phyloP scores from a whole-genome alignment of 2,329 filamentous ascomycete species.

The Diplodia sapinea region DNA sequence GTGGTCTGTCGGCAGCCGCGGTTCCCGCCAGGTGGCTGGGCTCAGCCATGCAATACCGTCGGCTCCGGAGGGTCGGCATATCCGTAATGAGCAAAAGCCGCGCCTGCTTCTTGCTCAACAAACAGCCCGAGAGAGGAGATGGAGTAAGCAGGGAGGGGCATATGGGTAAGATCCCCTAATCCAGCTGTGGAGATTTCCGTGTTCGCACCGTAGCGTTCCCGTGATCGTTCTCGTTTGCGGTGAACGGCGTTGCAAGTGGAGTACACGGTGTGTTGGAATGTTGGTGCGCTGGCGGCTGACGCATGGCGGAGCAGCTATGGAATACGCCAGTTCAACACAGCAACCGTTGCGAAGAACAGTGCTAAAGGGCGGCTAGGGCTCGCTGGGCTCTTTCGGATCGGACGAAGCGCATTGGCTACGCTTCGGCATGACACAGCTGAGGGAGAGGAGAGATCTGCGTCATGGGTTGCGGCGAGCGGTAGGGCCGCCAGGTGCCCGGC shows the following conservation, averaged over 20 bases:
- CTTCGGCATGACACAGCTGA: background rate
- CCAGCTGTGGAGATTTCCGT: background rate
- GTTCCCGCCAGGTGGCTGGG: background rate
- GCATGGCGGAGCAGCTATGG: background rate
- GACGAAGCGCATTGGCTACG: background rate
- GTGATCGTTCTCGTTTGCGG: background rate
- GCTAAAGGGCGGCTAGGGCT: background rate
- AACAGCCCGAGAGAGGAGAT: background rate
- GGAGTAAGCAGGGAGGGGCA: background rate
- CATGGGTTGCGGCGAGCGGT: constrained; percentile 1
- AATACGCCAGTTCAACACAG: constrained; percentile 9
- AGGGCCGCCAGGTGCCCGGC: background rate
- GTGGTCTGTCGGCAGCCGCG: background rate
- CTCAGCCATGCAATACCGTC: background rate
- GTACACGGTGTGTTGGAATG: background rate
- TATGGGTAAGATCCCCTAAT: constrained; percentile 2
- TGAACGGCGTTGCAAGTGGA: background rate
- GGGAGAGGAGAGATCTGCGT: background rate
- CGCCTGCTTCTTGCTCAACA: background rate
- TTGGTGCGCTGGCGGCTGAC: constrained; percentile 1
- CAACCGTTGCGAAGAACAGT: background rate
- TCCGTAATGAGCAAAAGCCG: background rate
- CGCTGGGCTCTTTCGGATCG: background rate
- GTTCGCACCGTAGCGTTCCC: background rate
- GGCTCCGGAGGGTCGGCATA: background rate